Conservation (phyloP, 176 grass and related monocot genomes). For the Hordeum marinum region DNA sequence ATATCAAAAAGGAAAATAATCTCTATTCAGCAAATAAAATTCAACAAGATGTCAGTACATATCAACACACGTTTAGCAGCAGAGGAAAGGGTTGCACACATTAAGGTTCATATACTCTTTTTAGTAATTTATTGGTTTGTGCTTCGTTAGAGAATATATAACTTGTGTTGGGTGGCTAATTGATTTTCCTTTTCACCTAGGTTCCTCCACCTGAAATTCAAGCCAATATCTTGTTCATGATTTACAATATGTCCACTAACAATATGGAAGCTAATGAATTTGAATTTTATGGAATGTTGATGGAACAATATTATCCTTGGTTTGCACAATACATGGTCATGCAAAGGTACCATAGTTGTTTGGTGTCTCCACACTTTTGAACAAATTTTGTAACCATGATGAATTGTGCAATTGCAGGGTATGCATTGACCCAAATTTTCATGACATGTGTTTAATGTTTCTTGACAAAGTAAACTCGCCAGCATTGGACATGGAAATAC, state of each 20-base stretch:
- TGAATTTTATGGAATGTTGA: constrained; percentile 66
- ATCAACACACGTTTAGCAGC: no score
- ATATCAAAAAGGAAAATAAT: no score
- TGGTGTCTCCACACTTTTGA: not conserved
- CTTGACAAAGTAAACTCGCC: constrained; percentile 66
- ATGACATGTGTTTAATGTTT: constrained; percentile 73
- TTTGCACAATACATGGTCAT: constrained; percentile 87
- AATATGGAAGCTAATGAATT: constrained; percentile 77
- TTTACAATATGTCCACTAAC: constrained; percentile 74
- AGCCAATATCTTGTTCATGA: constrained; percentile 85
- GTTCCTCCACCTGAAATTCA: constrained; percentile 69
- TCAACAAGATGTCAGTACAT: no score
- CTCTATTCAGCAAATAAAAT: no score
- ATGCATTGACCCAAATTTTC: constrained; percentile 85
- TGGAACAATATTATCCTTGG: constrained; percentile 76
- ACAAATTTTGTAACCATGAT: not conserved
- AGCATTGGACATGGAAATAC: constrained; percentile 57
- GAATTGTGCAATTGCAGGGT: constrained; percentile 30
- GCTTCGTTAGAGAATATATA: no score
- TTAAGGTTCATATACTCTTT: no score
- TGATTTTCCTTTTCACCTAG: constrained; percentile 32
- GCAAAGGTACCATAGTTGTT: constrained; percentile 52
- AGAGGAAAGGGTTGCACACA: no score
- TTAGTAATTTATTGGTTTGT: no score
- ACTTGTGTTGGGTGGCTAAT: no score